Conservation (phyloP, 1,139 yeast species). For the Candida sp. region DNA sequence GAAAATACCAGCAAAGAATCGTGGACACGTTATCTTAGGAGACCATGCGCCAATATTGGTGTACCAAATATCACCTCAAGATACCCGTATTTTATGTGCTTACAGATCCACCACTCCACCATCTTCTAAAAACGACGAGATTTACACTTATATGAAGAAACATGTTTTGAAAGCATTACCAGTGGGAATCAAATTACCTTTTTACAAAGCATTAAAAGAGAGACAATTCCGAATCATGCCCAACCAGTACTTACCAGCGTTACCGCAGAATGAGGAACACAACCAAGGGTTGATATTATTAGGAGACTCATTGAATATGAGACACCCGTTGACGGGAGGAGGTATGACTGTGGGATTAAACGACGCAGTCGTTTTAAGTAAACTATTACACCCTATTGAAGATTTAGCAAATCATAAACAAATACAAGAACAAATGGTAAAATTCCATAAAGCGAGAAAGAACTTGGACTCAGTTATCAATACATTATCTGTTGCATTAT, state of each 20-base stretch:
- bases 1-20: slow-evolving; percentile 62
- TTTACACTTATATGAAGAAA: slow-evolving; percentile 55
- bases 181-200: slow-evolving; percentile 57
- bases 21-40: slow-evolving; percentile 91
- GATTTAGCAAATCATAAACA: slow-evolving; percentile 56
- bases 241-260: slow-evolving; percentile 84
- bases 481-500: slow-evolving; percentile 86
- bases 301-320: slow-evolving; percentile 96
- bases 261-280: slow-evolving; percentile 50
- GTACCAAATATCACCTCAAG: slow-evolving; percentile 80
- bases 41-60: slow-evolving; percentile 83
- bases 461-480: slow-evolving; percentile 79
- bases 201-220: slow-evolving; percentile 39
- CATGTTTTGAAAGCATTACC: slow-evolving; percentile 75
- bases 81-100: slow-evolving; percentile 89
- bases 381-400: slow-evolving; percentile 58
- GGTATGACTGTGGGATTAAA: slow-evolving; percentile 98
- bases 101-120: slow-evolving; percentile 77
- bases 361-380: slow-evolving; percentile 72
- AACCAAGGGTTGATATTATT: slow-evolving; percentile 73
- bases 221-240: slow-evolving; percentile 85
- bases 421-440: slow-evolving; percentile 52
- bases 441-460: slow-evolving; percentile 79
- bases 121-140: slow-evolving; percentile 52
- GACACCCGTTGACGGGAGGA: slow-evolving; percentile 98